Base-by-base conservation (phyloP, 2,329 filamentous ascomycete genomes). In the Fusarium domesticum region DNA sequence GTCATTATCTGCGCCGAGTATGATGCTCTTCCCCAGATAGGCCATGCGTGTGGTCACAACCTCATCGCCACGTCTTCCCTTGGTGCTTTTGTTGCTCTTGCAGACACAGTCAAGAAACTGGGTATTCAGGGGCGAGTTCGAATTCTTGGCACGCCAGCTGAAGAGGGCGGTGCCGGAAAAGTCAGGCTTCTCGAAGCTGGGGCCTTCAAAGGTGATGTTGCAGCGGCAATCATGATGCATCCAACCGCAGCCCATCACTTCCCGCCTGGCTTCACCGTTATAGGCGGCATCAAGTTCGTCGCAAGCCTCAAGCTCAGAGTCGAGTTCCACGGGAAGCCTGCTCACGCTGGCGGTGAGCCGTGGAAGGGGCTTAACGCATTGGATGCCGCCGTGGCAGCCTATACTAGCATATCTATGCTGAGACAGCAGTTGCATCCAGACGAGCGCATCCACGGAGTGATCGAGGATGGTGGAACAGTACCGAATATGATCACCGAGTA, bases 1-100 rank as follows among this genome's bases (percentile, higher is more conserved):
- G 67, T 73, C 8, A 69, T 66, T 12, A 73, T 73, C 45, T 71
- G 72, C 43, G 67, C 64, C 1, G 69, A 72, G 33, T 66, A 66
- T 10, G 63, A 58, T 10, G 55, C 55, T 6, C 44, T 58, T 0
- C 47, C 53, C 1, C 44, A 41, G 0, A 36, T 58, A 1, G 55
- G 55, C 5, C 55, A 58, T 35, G 55, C 55, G 0, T 58, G 55
- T 15, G 55, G 55, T 0, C 55, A 58, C 6, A 58, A 58, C 12
- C 23, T 58, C 28, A 58, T 58, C 15, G 55, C 55, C 0, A 58
- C 50, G 0, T 52, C 45, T 1, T 58, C 55, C 0, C 20, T 58
- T 0, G 38, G 42, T 1, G 55, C 53, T 2, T 53, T 50, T 1
- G 34, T 58, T 6, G 55, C 55, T 3, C 16, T 48, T 0, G 50